Percentiles rank a stretch among this genome's conserved stretches.
phyloP scores from a whole-genome alignment of 441 rosid species.

The Gossypium davidsonii region DNA sequence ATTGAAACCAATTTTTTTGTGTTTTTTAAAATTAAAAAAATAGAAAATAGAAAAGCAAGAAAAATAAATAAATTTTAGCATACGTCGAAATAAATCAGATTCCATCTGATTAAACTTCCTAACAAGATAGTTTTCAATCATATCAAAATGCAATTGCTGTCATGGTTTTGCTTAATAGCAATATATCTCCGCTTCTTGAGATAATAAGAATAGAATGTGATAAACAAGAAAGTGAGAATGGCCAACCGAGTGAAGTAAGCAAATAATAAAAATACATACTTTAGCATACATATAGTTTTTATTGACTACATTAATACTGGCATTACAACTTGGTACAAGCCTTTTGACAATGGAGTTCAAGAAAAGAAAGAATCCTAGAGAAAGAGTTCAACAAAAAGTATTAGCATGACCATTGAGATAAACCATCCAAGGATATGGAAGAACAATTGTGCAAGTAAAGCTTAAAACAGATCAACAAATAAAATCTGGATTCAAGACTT shows the following conservation, averaged over 20 bases:
- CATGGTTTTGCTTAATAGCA: no score
- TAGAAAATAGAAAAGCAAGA: no score
- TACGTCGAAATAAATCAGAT: no score
- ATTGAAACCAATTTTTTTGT: no score
- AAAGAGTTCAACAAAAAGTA: neutral
- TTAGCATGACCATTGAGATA: neutral
- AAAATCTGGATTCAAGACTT: constrained; percentile 39
- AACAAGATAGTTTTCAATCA: no score
- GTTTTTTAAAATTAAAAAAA: no score
- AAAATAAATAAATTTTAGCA: no score
- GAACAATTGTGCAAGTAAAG: neutral
- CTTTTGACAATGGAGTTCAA: neutral
- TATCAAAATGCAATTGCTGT: no score
- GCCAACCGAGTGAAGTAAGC: neutral
- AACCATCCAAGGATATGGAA: neutral
- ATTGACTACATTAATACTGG: neutral
- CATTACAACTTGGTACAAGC: neutral
- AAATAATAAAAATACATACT: neutral
- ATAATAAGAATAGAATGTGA: neutral
- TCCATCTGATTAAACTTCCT: no score
- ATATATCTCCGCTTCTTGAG: neutral
- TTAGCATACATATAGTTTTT: neutral
- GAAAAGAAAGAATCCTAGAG: neutral
- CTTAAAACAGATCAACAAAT: neutral
- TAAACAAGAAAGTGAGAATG: neutral